Evolutionary conservation across 2,329 filamentous ascomycete species (phyloP), one percentile per base, ranked within the genome.

Genomic region (Hymenoscyphus linearis): DNA sequence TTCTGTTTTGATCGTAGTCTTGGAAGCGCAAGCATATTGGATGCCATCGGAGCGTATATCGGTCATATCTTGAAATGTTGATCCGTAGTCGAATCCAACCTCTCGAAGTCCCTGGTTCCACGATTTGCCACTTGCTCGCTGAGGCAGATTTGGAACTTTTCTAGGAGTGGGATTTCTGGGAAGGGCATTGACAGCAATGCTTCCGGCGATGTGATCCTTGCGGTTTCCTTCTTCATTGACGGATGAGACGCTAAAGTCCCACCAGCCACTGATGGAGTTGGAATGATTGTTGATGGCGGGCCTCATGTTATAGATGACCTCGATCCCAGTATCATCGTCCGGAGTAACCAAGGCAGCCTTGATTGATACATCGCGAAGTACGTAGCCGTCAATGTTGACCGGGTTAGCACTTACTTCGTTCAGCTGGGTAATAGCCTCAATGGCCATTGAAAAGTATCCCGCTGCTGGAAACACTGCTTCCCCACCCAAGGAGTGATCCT

Each of bases 401-500:
- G 31, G 31, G 10, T 31, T 31, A 31, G 31, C 31, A 31, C 31
- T 31, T 7, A 31, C 31, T 9, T 31, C 31, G 31, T 9, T 31
- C 1, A 31, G 31, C 50, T 68, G 65, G 18, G 62, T 60, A n/a
- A 66, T 47, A 4, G 62, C 66, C 58, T 68, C 66, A 6, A 66
- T 52, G 25, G 64, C 66, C 64, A 68, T 64, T n/a, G 61, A 56
- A 34, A 67, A 50, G 22, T 53, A 67, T 9, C 64, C 64, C 16
- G 66, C 60, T 26, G 54, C 65, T 1, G 81, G 81, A 56, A 81
- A 83, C 16, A 83, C 70, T 35, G 78, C 76, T 1, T 77, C 77
- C 64, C 78, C 78, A 60, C 82, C 79, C 10, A 82, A 74, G 36
- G 16, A 53, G 58, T 84, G 82, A 61, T 83, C 79, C 52, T 74